Evolutionary conservation across 106 monocot genomes (phyloP).

Genomic region (Platanthera guangdongensis): DNA sequence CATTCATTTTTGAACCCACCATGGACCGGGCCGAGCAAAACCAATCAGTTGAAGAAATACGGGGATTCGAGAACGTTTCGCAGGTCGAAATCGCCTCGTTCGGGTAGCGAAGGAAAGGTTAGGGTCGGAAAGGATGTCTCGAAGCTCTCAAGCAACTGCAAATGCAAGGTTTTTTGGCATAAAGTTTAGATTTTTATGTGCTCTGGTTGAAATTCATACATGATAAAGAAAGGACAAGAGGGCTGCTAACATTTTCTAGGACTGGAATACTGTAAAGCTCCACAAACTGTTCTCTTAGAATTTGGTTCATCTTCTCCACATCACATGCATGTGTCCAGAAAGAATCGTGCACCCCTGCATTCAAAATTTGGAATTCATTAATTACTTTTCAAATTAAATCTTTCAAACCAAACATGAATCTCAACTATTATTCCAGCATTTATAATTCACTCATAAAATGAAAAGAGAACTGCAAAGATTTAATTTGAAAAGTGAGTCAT

Average conservation of each 20-base stretch:
- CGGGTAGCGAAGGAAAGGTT: conserved; percentile 58
- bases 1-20: no score
- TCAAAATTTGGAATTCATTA: conserved; percentile 1
- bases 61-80: conserved; percentile 54
- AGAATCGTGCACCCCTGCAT: conserved; percentile 83
- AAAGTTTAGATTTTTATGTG: neutral
- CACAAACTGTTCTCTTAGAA: conserved; percentile 80
- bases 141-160: conserved; percentile 70
- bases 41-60: conserved; percentile 79
- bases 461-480: neutral
- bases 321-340: conserved; percentile 93
- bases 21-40: neutral
- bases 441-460: neutral
- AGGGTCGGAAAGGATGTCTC: conserved; percentile 65
- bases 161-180: neutral
- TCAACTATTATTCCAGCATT: neutral
- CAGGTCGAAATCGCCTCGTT: conserved; percentile 63
- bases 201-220: neutral
- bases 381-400: no score
- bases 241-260: conserved; percentile 59
- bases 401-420: neutral
- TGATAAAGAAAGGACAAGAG: neutral
- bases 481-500: no score
- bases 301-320: conserved; percentile 75
- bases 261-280: conserved; percentile 71